phyloP scores from a whole-genome alignment of 2,329 filamentous ascomycete species.

The Fusarium sororula region DNA sequence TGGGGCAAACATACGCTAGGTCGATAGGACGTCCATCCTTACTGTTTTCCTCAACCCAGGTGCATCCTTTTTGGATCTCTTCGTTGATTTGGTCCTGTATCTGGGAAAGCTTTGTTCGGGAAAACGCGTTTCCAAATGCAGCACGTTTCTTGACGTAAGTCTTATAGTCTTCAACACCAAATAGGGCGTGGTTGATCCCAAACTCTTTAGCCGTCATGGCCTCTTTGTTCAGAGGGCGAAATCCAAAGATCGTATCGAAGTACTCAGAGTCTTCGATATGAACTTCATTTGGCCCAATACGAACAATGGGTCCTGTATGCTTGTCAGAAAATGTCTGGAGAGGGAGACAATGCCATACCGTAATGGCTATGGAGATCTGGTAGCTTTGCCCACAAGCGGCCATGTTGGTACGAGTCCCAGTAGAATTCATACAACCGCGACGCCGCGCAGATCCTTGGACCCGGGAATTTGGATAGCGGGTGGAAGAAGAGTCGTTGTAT shows the following conservation, averaged over 20 bases:
- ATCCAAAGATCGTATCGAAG: conserved; percentile 2
- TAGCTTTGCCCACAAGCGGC: background rate
- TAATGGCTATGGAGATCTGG: background rate
- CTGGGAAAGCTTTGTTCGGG: background rate
- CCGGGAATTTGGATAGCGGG: background rate
- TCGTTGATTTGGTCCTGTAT: background rate
- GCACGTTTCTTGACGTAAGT: background rate
- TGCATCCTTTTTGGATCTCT: background rate
- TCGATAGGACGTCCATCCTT: background rate
- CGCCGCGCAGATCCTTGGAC: background rate
- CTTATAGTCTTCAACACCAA: background rate
- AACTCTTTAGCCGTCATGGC: conserved; percentile 8
- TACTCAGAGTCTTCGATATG: conserved; percentile 6
- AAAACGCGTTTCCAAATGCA: background rate
- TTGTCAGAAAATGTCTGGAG: background rate
- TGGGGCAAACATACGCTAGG: background rate
- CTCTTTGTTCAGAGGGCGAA: conserved; percentile 6
- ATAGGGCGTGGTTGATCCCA: background rate
- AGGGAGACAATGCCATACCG: background rate
- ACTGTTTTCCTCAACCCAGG: background rate
- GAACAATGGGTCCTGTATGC: background rate
- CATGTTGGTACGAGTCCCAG: background rate
- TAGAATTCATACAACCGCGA: background rate
- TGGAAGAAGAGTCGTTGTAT: background rate
- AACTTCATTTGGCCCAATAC: conserved; percentile 1